Conservation (phyloP, 371 early-diverging fungal species). For the Dinochytrium kinnereticum region DNA sequence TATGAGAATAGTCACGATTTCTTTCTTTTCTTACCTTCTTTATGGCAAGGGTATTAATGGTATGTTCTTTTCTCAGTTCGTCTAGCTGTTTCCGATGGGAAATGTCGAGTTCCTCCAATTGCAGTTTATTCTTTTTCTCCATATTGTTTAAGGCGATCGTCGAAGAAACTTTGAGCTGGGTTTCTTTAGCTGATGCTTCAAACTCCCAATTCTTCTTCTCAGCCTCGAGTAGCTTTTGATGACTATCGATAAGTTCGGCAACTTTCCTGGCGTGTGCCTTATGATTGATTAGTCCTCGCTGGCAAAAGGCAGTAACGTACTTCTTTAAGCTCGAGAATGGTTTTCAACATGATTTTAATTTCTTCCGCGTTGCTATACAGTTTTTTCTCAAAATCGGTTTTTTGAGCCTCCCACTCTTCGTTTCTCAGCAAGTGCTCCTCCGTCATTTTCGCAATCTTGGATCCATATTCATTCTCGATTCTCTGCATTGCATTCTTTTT, state of each 20-base stretch:
- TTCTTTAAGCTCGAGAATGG: conserved; percentile 16
- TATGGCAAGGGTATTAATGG: conserved; percentile 37
- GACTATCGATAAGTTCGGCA: conserved; percentile 10
- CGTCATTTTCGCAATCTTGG: not conserved
- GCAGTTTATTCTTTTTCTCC: conserved; percentile 38
- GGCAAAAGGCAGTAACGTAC: not conserved
- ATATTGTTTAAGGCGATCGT: conserved; percentile 43
- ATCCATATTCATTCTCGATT: conserved; percentile 5
- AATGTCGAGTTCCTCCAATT: conserved; percentile 37
- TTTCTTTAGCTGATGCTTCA: conserved; percentile 42
- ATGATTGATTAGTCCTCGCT: conserved; percentile 1
- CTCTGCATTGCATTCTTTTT: not conserved
- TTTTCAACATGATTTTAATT: conserved; percentile 8
- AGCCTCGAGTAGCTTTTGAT: conserved; percentile 23
- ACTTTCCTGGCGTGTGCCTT: conserved; percentile 26
- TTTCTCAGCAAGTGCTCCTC: not conserved
- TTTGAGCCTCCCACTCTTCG: conserved; percentile 12
- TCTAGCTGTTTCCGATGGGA: conserved; percentile 44
- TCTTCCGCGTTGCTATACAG: not conserved
- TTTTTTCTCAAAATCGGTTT: not conserved
- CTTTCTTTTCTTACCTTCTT: conserved; percentile 40
- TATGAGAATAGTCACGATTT: not conserved
- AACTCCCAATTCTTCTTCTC: conserved; percentile 41
- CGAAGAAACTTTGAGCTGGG: conserved; percentile 43
- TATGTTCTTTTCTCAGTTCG: conserved; percentile 46